Evolutionary conservation across 2,329 filamentous ascomycete species (phyloP), one percentile per base, ranked within the genome.

Genomic region (Aspergillus latus): DNA sequence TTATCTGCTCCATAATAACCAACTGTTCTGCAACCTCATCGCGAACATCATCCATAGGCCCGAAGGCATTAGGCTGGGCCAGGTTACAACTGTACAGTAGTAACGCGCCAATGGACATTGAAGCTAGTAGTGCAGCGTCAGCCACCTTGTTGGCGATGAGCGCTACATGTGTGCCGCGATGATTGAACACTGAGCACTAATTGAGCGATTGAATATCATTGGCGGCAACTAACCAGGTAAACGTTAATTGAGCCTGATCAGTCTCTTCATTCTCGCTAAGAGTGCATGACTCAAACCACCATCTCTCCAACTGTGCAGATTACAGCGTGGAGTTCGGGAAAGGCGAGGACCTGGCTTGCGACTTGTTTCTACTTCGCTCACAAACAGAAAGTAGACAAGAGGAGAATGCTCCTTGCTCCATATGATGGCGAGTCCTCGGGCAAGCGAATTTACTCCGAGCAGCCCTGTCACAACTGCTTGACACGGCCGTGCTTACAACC

Each of bases 41-140:
- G 32, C 15, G 5, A 37, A 11, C 10, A 39, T 30, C 34, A 8
- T 43, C 36, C 4, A 45, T 15, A n/a, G 34, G 5, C 26, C 43
- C 34, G 32, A 45, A 39, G 45, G 32, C 28, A 47, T 36, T 29
- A 51, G 21, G 11, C 10, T 10, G 26, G 8, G 2, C n/a, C 32
- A n/a, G 26, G 11, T n/a, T 7, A 15, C 5, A 21, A 36, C 15
- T 13, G 40, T 52, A 29, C 37, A 36, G 52, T 57, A 54, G 54
- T 56, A 45, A 52, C 48, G 52, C 58, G 52, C 29, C 52, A 51
- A 49, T 47, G 58, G 36, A 32, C 43, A 49, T 54, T 62, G 56
- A 52, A 58, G 59, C 63, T 64, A 61, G 59, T 63, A 61, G 59
- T 63, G 63, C 60, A 62, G 29, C n/a, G 56, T 63, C 58, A 62